A percentile compares a stretch with the other conserved stretches of the same genome.
Conservation (phyloP, 1,284 basidiomycete species). For the Neotropicomus parvogracilis region DNA sequence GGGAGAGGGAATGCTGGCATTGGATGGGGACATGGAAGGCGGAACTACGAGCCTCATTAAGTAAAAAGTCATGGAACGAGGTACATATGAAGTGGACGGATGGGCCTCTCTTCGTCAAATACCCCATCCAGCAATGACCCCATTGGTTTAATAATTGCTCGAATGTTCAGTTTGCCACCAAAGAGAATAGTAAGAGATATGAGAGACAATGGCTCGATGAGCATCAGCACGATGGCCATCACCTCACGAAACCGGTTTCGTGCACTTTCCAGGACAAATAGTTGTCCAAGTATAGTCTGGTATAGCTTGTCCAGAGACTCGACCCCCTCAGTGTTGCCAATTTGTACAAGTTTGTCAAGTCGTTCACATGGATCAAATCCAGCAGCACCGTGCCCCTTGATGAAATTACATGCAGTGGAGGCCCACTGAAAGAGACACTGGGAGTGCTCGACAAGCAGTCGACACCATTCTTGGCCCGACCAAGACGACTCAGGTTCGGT, state of each 20-base stretch:
- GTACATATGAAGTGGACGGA: slow-evolving; percentile 21
- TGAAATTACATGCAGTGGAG: too few species aligned
- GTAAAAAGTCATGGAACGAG: slow-evolving; percentile 19
- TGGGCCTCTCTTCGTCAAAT: slow-evolving; percentile 16
- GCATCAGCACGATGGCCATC: slow-evolving; percentile 17
- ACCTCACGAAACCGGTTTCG: slow-evolving; percentile 20
- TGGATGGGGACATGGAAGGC: slow-evolving; percentile 12
- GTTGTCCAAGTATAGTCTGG: slow-evolving; percentile 18
- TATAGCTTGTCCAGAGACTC: slow-evolving; percentile 15
- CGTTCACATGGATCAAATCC: too few species aligned
- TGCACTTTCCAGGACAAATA: slow-evolving; percentile 11
- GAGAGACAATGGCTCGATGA: slow-evolving; percentile 21
- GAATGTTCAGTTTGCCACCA: slow-evolving; percentile 5
- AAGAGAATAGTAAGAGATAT: slow-evolving; percentile 13
- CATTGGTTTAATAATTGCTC: slow-evolving; percentile 21
- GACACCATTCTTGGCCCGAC: too few species aligned
- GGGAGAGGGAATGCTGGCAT: slow-evolving; percentile 6
- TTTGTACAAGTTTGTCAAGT: too few species aligned
- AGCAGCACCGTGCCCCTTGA: too few species aligned
- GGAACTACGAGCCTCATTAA: slow-evolving; percentile 17
- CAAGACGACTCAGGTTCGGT: too few species aligned
- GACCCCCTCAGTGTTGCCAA: too few species aligned
- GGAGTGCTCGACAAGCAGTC: too few species aligned
- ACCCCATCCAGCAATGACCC: slow-evolving; percentile 19
- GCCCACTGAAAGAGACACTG: too few species aligned